phyloP scores from a whole-genome alignment of 371 early-diverging fungal genomes.

The Mucor velutinosus region DNA sequence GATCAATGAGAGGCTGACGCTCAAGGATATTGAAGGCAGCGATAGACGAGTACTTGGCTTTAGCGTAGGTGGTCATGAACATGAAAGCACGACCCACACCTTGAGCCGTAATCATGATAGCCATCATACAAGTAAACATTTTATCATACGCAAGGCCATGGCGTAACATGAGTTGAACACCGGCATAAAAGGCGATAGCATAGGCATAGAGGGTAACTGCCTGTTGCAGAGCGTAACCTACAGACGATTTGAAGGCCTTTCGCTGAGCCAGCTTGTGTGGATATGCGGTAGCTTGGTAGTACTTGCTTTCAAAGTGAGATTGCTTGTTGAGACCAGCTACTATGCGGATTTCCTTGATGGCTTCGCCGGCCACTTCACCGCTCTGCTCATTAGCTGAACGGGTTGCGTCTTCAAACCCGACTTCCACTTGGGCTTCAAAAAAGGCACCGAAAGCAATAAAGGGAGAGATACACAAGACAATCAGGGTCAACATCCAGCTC shows the following conservation, averaged over 20 bases:
- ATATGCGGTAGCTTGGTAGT: slow-evolving; percentile 54
- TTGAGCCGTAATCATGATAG: slow-evolving; percentile 76
- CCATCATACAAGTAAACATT: slow-evolving; percentile 72
- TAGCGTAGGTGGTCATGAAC: slow-evolving; percentile 64
- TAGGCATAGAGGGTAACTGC: slow-evolving; percentile 68
- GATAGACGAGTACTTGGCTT: slow-evolving; percentile 83
- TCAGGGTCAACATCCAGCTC: slow-evolving; percentile 64
- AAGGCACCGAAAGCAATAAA: slow-evolving; percentile 50
- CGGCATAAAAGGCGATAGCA: slow-evolving; percentile 63
- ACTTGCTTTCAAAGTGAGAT: slow-evolving; percentile 60
- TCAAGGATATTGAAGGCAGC: slow-evolving; percentile 76
- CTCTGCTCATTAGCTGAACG: slow-evolving; percentile 70
- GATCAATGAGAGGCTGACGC: slow-evolving; percentile 71
- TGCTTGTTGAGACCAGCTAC: slow-evolving; percentile 89
- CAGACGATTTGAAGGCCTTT: slow-evolving; percentile 57
- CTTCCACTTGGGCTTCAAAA: slow-evolving; percentile 45
- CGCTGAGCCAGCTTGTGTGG: slow-evolving; percentile 68
- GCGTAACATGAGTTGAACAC: slow-evolving; percentile 47
- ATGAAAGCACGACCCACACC: slow-evolving; percentile 65
- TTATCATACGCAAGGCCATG: slow-evolving; percentile 32
- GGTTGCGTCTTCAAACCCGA: slow-evolving; percentile 62
- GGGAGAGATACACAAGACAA: slow-evolving; percentile 58
- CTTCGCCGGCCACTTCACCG: slow-evolving; percentile 82
- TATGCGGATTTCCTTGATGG: slow-evolving; percentile 86
- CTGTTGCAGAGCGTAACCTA: slow-evolving; percentile 74